These are phyloP conservation scores for Erodium texanum DNA, from an alignment of 441 rosid species.

Conservation along the genomic window DNA sequence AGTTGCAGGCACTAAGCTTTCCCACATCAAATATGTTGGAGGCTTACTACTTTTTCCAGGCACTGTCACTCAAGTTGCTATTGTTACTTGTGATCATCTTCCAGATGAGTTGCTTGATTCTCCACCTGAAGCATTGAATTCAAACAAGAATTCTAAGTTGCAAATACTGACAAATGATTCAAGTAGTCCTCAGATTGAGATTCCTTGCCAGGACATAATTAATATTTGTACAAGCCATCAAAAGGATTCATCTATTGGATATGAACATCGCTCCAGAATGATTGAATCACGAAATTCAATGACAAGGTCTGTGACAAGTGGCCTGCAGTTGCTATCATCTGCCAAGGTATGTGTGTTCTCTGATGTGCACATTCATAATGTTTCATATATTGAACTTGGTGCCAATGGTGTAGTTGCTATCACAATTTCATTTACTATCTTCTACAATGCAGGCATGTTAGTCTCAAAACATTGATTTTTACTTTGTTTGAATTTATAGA, in stretches of 20 bases:
- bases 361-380: neutral
- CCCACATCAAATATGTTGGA: conserved; percentile 39
- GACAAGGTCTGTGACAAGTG: conserved; percentile 23
- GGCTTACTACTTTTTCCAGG: conserved; percentile 60
- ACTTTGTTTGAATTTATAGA: neutral
- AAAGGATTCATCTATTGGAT: conserved; percentile 31
- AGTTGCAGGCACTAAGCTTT: conserved; percentile 29
- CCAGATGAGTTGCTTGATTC: conserved; percentile 25
- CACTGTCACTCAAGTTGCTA: conserved; percentile 44
- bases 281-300: conserved; percentile 21
- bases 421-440: neutral
- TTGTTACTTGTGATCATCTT: conserved; percentile 30
- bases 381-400: neutral
- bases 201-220: conserved; percentile 40
- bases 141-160: conserved; percentile 34
- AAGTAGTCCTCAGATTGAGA: conserved; percentile 37
- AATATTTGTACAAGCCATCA: conserved; percentile 29
- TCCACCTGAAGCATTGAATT: conserved; percentile 22
- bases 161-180: conserved; percentile 51
- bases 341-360: conserved; percentile 33
- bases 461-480: conserved; percentile 3
- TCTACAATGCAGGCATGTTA: conserved; percentile 2
- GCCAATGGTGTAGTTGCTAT: neutral
- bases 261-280: conserved; percentile 19
- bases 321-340: conserved; percentile 20